Base-by-base conservation (phyloP, 75 land plant genomes). In the Pseudotsuga menziesii region DNA sequence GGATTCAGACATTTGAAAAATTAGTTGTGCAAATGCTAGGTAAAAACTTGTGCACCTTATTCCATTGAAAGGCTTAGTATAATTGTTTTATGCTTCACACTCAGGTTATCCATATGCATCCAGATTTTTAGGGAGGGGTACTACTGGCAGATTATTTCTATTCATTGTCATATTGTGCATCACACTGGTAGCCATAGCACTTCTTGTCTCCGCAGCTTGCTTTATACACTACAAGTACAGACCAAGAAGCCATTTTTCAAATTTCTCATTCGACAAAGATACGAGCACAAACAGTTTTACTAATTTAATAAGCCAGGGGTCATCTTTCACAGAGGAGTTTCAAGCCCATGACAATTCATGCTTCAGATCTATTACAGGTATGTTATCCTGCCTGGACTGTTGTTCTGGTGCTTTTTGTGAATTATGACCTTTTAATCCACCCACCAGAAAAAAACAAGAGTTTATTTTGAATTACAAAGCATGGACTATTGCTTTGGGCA, bases 231-330 rank as follows among this genome's bases (percentile, higher is more conserved):
- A 77, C 75, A 88, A 81, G 77, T 80, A 80, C 32, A 88, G 67
- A 48, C 72, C n/a, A 66, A 74, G 79, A 57, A 27, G 70, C 20
- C 83, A 61, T 58, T 54, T 73, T 58, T 35, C 82, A 32, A 2
- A 81, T 44, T 62, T 81, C 56, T 86, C 86, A 77, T 78, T 82
- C 56, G 90, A 86, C 26, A 85, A 84, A 75, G 84, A 85, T 74
- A 66, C 75, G 12, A 86, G 90, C 59, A 86, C 67, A 74, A 92
- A 76, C 29, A 86, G 94, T 80, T 71, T 76, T 58, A 78, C 85
- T 61, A 90, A 88, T 62, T 79, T 92, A 55, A 80, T 90, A 69
- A 90, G 90, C 59, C 85, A 80, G 32, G 76, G 73, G 56, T 78
- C 64, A 73, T 61, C 76, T 74, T 80, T 86, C 70, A 29, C 71